Base-by-base conservation (phyloP, 2,329 filamentous ascomycete genomes). In the Pseudocercospora musae region DNA sequence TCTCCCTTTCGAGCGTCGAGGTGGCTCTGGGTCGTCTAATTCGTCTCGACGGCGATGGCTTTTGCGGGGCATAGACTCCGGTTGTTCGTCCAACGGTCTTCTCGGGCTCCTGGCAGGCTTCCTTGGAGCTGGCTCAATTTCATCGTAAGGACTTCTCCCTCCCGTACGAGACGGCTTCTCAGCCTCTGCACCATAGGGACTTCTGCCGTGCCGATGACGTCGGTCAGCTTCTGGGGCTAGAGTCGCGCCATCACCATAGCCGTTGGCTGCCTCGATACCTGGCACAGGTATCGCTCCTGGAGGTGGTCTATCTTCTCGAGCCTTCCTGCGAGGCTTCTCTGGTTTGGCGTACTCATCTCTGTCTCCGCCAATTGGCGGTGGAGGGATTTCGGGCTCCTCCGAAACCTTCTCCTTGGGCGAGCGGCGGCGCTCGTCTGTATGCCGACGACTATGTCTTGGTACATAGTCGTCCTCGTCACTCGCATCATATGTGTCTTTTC, bases 391-490 rank as follows among this genome's bases (percentile, higher is more conserved):
- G 33, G 62, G 54, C 15, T 63, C 62, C n/a, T 58, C 62, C 11
- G 58, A 37, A 33, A 49, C 25, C 53, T 60, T 63, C 37, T 65
- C 59, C 29, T 62, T 62, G 20, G 62, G 52, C 4, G 62, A 60
- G 27, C 27, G 49, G 23, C 63, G 42, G n/a, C n/a, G n/a, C 21
- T 63, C 61, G 46, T 64, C 62, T 33, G 57, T 54, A 25, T 62
- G 60, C 29, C 60, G 44, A 10, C 65, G 62, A 42, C 62, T 58
- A n/a, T 54, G 52, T n/a, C 66, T 53, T 9, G 66, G 64, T 9
- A 56, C 31, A 44, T 67, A 58, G 46, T 67, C 62, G 44, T 71
- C 69, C 54, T 72, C 71, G 54, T 73, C 71, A 55, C 68, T 71
- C 4, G 69, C 70, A 59, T 72, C 69, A 61, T 72, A 73, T 3